Base-by-base conservation (phyloP, 2,329 filamentous ascomycete species). In the Plectosphaerella plurivora region DNA sequence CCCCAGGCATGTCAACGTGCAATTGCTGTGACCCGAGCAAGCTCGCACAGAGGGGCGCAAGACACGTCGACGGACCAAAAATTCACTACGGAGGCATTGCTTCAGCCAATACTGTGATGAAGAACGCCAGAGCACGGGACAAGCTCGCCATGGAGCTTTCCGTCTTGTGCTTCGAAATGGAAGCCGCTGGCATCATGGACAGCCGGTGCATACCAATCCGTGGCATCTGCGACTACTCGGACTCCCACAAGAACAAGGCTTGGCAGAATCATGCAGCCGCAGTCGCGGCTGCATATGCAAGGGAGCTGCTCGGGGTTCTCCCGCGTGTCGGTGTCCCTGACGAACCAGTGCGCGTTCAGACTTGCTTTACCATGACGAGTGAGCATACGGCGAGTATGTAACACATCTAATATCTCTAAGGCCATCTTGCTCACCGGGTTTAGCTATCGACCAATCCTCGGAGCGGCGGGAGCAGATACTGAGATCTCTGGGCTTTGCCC, bases 201-300 rank as follows among this genome's bases (percentile, higher is more conserved):
- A 51, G 52, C 1, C 61, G 62, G 0, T 69, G 64, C 42, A 37
- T 71, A 0, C 59, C 65, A 0, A 65, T 73, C 8, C 61, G 66
- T 0, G 67, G 68, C 0, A 66, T 72, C 1, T 72, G 64, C 36
- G 65, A 70, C 49, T 72, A 71, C 41, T 62, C 67, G 3, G 70
- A 73, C 50, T 64, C 60, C 1, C 67, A 72, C 49, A 72, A 72
- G 51, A 65, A 62, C 20, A 65, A 72, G 3, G 10, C 22, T 5
- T 72, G 66, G 69, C 64, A 69, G 15, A 20, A 22, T 0, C 68
- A 68, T 52, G 69, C 70, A 0, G 66, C 70, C 2, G 58, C 57
- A 0, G 60, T 59, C 0, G 67, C 69, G 0, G 68, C 66, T 0
- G 65, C 63, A 6, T 62, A 49, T n/a, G 53, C 58, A 0, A 58